These are phyloP conservation scores for Claviceps spartinae DNA, from an alignment of 2,329 filamentous ascomycete species.

Conservation along the genomic window DNA sequence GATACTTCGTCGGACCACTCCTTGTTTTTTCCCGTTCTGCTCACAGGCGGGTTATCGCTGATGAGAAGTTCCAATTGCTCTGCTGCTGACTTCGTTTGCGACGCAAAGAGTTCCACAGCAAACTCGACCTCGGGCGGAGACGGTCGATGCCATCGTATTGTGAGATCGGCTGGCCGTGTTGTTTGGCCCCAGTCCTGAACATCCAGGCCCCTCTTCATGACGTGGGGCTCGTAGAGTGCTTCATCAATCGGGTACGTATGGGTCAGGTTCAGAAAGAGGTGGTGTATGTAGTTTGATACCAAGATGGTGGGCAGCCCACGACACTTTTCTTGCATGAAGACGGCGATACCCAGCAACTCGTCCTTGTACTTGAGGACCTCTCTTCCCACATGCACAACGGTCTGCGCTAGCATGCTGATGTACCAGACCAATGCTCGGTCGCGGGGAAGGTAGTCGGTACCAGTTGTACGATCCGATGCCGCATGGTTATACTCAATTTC, in stretches of 20 bases:
- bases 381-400: slow-evolving; percentile 85
- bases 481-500: slow-evolving; percentile 96
- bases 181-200: slow-evolving; percentile 73
- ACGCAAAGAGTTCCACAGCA: slow-evolving; percentile 77
- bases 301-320: slow-evolving; percentile 88
- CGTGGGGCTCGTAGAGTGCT: slow-evolving; percentile 69
- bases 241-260: slow-evolving; percentile 89
- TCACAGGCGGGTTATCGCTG: slow-evolving; percentile 66
- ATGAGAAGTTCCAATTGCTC: slow-evolving; percentile 66
- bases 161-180: slow-evolving; percentile 61
- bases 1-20: slow-evolving; percentile 98
- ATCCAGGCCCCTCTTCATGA: slow-evolving; percentile 56
- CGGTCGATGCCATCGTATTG: slow-evolving; percentile 84
- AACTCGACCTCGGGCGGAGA: slow-evolving; percentile 70
- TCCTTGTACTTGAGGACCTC: slow-evolving; percentile 81
- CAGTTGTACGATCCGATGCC: slow-evolving; percentile 85
- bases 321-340: slow-evolving; percentile 95
- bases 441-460: slow-evolving; percentile 81
- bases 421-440: slow-evolving; percentile 94
- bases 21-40: slow-evolving; percentile 88
- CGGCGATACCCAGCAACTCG: slow-evolving; percentile 78
- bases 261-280: slow-evolving; percentile 85
- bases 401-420: slow-evolving; percentile 94
- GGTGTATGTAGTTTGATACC: slow-evolving; percentile 95
- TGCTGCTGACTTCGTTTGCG: slow-evolving; percentile 65